phyloP scores from a whole-genome alignment of 1,139 yeast species.

The Geotrichum macrosporum region DNA sequence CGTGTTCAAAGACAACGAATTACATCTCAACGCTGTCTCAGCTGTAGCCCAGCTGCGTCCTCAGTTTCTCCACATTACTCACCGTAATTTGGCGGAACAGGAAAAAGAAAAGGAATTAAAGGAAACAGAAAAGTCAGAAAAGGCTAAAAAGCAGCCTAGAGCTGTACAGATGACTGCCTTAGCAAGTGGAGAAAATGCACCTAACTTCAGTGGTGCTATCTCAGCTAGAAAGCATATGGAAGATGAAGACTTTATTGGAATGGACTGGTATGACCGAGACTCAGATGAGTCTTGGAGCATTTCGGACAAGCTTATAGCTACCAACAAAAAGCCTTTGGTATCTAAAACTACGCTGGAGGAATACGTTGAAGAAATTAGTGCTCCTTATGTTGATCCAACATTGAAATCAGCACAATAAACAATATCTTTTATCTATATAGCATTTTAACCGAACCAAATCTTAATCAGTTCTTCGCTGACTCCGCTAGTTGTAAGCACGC shows the following conservation, averaged over 20 bases:
- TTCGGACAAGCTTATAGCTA: slow-evolving; percentile 35
- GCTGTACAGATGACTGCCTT: slow-evolving; percentile 76
- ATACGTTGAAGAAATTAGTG: slow-evolving; percentile 28
- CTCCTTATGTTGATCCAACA: slow-evolving; percentile 21
- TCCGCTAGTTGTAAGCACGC: slow-evolving; percentile 94
- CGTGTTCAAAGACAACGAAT: slow-evolving; percentile 45
- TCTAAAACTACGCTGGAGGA: slow-evolving; percentile 30
- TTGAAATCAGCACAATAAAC: slow-evolving; percentile 10
- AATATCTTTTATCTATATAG: slow-evolving; percentile 6
- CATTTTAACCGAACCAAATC: slow-evolving; percentile 82
- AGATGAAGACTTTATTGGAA: slow-evolving; percentile 57
- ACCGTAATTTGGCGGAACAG: slow-evolving; percentile 41
- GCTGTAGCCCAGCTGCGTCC: slow-evolving; percentile 78
- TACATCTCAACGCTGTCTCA: slow-evolving; percentile 63
- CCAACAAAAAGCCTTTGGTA: slow-evolving; percentile 24
- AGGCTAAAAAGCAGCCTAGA: slow-evolving; percentile 49
- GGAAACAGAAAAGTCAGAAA: slow-evolving; percentile 38
- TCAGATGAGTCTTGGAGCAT: slow-evolving; percentile 40
- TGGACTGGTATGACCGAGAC: slow-evolving; percentile 48
- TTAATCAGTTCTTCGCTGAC: slow-evolving; percentile 96
- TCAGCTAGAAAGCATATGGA: slow-evolving; percentile 67
- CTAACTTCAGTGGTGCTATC: slow-evolving; percentile 74
- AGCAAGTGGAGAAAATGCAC: slow-evolving; percentile 54
- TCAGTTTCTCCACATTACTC: slow-evolving; percentile 65
- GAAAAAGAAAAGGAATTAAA: slow-evolving; percentile 36